Evolutionary conservation across 2,329 filamentous ascomycete species (phyloP).

Genomic region (Neonectria ditissima): DNA sequence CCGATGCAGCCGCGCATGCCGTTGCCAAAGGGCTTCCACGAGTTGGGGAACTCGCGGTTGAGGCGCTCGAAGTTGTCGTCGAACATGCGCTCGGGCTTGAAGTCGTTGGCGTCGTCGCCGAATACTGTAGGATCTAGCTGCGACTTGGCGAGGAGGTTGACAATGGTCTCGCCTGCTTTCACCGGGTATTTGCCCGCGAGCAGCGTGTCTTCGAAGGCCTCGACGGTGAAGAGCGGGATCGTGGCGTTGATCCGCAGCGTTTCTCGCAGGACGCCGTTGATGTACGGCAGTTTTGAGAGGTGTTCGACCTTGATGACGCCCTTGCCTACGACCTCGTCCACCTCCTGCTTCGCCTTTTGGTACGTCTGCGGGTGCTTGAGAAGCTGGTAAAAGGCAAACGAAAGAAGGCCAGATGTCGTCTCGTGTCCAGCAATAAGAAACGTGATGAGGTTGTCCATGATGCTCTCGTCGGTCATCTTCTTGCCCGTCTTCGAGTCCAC

Average conservation of each 20-base stretch:
- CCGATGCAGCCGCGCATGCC: slow-evolving; percentile 78
- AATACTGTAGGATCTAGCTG: slow-evolving; percentile 73
- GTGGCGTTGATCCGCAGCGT: slow-evolving; percentile 71
- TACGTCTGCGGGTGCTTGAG: slow-evolving; percentile 71
- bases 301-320: slow-evolving; percentile 69
- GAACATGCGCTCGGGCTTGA: slow-evolving; percentile 77
- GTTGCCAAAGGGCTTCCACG: slow-evolving; percentile 81
- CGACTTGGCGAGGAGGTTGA: slow-evolving; percentile 61
- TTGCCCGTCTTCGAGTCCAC: slow-evolving; percentile 75
- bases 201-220: slow-evolving; percentile 63
- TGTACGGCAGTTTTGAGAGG: slow-evolving; percentile 72
- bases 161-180: slow-evolving; percentile 60
- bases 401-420: slow-evolving; percentile 75
- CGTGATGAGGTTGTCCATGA: slow-evolving; percentile 77
- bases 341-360: slow-evolving; percentile 71
- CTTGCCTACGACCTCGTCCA: slow-evolving; percentile 72
- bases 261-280: slow-evolving; percentile 73
- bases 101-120: slow-evolving; percentile 72
- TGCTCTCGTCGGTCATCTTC: slow-evolving; percentile 70
- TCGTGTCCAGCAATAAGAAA: slow-evolving; percentile 78
- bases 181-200: slow-evolving; percentile 71
- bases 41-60: slow-evolving; percentile 69
- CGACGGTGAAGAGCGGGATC: slow-evolving; percentile 67
- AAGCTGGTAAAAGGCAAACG: slow-evolving; percentile 73
- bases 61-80: slow-evolving; percentile 73